Conservation (phyloP, 495 filamentous ascomycete species). For the Clohesyomyces aquaticus region DNA sequence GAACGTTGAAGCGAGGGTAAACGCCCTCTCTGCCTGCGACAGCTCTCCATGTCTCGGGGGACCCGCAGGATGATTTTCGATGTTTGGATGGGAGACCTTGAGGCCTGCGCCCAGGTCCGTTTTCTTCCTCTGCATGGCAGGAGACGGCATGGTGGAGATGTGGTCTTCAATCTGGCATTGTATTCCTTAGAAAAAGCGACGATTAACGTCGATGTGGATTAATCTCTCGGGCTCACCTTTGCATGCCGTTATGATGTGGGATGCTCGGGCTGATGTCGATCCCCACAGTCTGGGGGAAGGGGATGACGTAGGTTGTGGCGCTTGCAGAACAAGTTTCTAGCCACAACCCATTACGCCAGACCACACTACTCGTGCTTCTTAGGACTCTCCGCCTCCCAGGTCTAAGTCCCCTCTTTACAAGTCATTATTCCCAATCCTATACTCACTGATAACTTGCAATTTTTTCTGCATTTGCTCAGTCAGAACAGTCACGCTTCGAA, state of each 20-base stretch:
- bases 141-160: conserved; percentile 18
- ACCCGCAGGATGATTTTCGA: conserved; percentile 46
- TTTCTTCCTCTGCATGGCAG: conserved; percentile 30
- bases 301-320: conserved; percentile 33
- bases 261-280: conserved; percentile 1
- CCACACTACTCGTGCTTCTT: too few relatives aligned
- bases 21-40: conserved; percentile 48
- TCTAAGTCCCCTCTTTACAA: too few relatives aligned
- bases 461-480: too few relatives aligned
- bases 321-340: conserved; percentile 21
- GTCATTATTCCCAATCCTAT: too few relatives aligned
- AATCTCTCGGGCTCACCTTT: too few relatives aligned
- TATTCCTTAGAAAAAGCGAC: too few relatives aligned
- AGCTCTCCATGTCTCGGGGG: conserved; percentile 46
- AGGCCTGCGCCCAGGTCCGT: conserved; percentile 41
- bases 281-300: background rate
- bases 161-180: too few relatives aligned
- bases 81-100: conserved; percentile 41
- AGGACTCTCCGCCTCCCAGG: too few relatives aligned
- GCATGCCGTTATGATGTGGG: background rate
- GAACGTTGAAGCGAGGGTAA: conserved; percentile 49
- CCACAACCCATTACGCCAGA: too few relatives aligned
- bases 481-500: too few relatives aligned
- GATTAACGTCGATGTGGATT: too few relatives aligned
- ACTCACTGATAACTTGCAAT: too few relatives aligned